Conservation (phyloP, 371 early-diverging fungal species). For the Rhizopus arrhizus region DNA sequence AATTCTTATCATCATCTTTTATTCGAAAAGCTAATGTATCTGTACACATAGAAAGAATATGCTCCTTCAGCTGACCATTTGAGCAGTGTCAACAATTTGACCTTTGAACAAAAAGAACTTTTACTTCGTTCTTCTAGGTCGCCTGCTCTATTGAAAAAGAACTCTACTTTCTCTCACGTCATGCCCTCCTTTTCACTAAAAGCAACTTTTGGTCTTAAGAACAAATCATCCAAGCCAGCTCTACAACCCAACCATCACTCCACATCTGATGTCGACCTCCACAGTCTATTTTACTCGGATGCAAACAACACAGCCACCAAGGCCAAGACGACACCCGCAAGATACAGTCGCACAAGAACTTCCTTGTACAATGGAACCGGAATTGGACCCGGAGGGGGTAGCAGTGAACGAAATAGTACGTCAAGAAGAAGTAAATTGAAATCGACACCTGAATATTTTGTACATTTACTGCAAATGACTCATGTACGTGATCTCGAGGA, state of each 20-base stretch:
- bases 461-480: slow-evolving; percentile 32
- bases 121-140: slow-evolving; percentile 44
- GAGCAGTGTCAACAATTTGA: slow-evolving; percentile 37
- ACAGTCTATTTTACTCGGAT: slow-evolving; percentile 5
- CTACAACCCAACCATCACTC: background rate
- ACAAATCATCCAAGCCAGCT: slow-evolving; percentile 7
- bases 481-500: slow-evolving; percentile 43
- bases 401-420: slow-evolving; percentile 7
- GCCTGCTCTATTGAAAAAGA: slow-evolving; percentile 36
- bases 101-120: slow-evolving; percentile 46
- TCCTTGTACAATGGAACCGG: slow-evolving; percentile 9
- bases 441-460: slow-evolving; percentile 43
- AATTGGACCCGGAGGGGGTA: slow-evolving; percentile 1
- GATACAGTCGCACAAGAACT: slow-evolving; percentile 18
- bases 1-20: slow-evolving; percentile 7
- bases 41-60: slow-evolving; percentile 38
- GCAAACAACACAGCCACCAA: slow-evolving; percentile 3
- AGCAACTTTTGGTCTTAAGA: slow-evolving; percentile 33
- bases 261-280: slow-evolving; percentile 1
- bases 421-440: slow-evolving; percentile 28
- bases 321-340: slow-evolving; percentile 26
- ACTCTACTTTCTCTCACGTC: slow-evolving; percentile 35
- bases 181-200: slow-evolving; percentile 31
- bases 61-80: slow-evolving; percentile 44
- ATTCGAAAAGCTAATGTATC: background rate